A percentile compares a stretch with the other conserved stretches of the same genome.
These are phyloP conservation scores for Leishmania turanica DNA, from an alignment of 208 protist species.

Conservation along the genomic window DNA sequence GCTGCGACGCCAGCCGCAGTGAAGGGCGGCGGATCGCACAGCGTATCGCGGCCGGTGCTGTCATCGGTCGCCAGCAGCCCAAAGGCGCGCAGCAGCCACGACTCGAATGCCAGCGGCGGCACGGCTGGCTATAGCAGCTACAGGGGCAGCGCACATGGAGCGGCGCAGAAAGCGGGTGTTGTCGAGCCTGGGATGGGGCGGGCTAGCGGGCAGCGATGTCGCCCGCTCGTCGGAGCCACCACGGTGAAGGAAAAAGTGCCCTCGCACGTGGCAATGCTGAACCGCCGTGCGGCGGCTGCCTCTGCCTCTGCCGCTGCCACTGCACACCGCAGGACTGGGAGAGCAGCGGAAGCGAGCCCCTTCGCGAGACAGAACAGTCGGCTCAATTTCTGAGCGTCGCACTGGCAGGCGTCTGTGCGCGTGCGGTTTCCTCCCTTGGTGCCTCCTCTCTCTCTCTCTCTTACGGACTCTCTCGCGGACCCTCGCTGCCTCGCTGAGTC, in stretches of 20 bases:
- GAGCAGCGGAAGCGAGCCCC: not conserved
- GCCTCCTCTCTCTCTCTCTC: not conserved
- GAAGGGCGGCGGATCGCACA: not conserved
- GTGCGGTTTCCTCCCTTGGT: not conserved
- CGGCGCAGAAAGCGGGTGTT: not conserved
- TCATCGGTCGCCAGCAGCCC: slow-evolving; percentile 20
- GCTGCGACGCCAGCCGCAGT: slow-evolving; percentile 13
- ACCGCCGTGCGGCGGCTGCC: not conserved
- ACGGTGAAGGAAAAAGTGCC: not conserved
- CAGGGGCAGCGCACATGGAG: no score
- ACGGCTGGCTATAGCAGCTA: slow-evolving; percentile 9
- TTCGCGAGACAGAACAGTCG: slow-evolving; percentile 1
- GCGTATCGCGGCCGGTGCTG: slow-evolving; percentile 19
- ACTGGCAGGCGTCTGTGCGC: not conserved
- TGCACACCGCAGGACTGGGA: not conserved
- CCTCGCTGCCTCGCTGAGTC: not conserved
- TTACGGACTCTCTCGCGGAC: not conserved
- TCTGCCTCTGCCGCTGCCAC: not conserved
- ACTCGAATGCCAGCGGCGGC: slow-evolving; percentile 15
- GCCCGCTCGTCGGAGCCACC: not conserved
- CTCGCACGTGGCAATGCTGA: not conserved
- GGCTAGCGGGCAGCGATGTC: slow-evolving; percentile 13
- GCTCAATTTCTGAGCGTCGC: not conserved
- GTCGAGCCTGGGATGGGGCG: not conserved
- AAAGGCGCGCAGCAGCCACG: slow-evolving; percentile 25